Evolutionary conservation across 805 yeast species (phyloP), one percentile per base, ranked within the genome.

Genomic region (Starmerella asiatica): DNA sequence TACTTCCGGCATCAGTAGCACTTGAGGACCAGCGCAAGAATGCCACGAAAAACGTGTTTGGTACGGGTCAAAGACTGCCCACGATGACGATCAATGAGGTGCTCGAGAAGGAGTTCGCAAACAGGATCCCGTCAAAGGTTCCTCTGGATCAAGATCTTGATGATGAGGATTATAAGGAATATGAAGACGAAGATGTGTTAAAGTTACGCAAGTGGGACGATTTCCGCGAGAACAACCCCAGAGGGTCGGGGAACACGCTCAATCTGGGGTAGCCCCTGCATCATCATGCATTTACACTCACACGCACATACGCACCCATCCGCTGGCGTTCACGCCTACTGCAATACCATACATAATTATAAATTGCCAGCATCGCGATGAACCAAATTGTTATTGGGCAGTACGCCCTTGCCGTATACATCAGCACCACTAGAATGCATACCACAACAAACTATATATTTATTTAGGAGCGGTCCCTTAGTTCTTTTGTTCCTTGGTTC

Each of bases 31-130:
- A 73, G 28, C 36, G 48, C 4, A 15, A 34, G 1, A 72, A 76
- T 34, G 48, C 83, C 15, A 64, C 69, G 42, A 62, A 67, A 24
- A 72, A 76, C 51, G 95, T 86, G 0, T 75, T 72, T 50, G 95
- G 96, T 1, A 83, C 93, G 2, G 98, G 96, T 1, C 96, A 91
- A 59, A 75, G 70, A 20, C 66, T 88, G 21, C 98, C 98, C 2
- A 83, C 96, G 0, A 83, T 91, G 91, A 67, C 94, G 0, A 85
- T 91, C 0, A 98, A 91, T 48, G 96, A 91, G 51, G 77, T 80
- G 45, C 64, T 91, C 38, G 93, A 85, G 35, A 75, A 83, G 50
- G 98, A 91, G 56, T 64, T 81, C 46, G 75, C 76, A 16, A 76
- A 80, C 51, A 95, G 95, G 2, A 86, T 88, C 15, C 20, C 11